Percentiles rank a stretch among this genome's conserved stretches.
phyloP scores from a whole-genome alignment of 2,329 filamentous ascomycete species.

The Coniochaeta hoffmannii region DNA sequence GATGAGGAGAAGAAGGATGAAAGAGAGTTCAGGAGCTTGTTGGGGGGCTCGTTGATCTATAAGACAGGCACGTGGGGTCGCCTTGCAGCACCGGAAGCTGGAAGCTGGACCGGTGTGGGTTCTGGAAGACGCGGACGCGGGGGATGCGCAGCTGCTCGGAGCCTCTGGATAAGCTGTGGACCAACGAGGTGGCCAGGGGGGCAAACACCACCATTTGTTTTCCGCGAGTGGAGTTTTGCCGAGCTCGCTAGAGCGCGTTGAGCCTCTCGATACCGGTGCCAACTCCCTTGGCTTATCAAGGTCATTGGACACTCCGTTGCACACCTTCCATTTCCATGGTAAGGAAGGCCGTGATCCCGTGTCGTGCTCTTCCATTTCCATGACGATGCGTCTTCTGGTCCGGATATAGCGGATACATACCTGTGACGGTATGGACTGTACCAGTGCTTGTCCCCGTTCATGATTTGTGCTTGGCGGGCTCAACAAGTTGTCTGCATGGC shows the following conservation, averaged over 20 bases:
- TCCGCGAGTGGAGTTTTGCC: background rate
- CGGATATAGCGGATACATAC: background rate
- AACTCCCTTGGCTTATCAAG: background rate
- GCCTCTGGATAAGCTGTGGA: background rate
- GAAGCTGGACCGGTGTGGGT: conserved; percentile 1
- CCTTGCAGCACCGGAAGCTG: background rate
- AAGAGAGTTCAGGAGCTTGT: background rate
- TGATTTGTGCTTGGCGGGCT: background rate
- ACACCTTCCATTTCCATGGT: conserved; percentile 1
- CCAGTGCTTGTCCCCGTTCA: background rate
- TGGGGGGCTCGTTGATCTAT: background rate
- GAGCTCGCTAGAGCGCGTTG: conserved; percentile 2
- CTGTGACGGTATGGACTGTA: background rate
- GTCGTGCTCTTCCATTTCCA: background rate
- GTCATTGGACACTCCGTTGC: background rate
- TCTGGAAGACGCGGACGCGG: background rate
- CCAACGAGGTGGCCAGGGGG: background rate
- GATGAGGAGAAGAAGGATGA: background rate
- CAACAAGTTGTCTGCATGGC: background rate
- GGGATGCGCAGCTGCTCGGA: background rate
- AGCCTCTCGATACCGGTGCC: background rate
- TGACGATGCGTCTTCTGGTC: background rate
- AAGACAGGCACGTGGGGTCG: conserved; percentile 1
- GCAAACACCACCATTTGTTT: background rate
- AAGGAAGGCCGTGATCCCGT: background rate